Conservation (phyloP, 2,329 filamentous ascomycete genomes). For the Tympanopsis confertula region DNA sequence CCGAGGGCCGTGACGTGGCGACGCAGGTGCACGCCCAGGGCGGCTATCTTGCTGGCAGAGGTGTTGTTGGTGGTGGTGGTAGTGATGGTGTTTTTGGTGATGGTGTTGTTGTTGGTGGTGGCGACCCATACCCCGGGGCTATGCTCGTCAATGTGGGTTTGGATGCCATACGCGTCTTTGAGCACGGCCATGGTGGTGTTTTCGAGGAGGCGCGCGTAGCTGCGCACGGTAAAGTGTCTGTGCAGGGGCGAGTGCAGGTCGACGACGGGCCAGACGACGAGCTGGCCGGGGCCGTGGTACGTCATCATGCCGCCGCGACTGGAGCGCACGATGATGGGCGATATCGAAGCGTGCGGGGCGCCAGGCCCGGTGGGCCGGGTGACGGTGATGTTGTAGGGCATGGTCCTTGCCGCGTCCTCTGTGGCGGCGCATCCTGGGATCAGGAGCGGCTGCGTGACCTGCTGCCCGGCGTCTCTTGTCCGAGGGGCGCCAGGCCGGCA, state of each 20-base stretch:
- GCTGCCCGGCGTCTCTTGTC: slow-evolving; percentile 22
- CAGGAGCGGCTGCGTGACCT: slow-evolving; percentile 5
- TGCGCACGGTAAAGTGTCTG: slow-evolving; percentile 51
- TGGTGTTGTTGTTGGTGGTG: slow-evolving; percentile 10
- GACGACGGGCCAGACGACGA: slow-evolving; percentile 86
- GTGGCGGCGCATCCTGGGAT: slow-evolving; percentile 3
- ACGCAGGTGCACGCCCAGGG: slow-evolving; percentile 81
- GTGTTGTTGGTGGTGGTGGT: background rate
- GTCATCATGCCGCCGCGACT: slow-evolving; percentile 84
- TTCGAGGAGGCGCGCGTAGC: slow-evolving; percentile 72
- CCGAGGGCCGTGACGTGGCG: slow-evolving; percentile 77
- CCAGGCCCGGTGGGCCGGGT: slow-evolving; percentile 17
- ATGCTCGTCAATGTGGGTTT: slow-evolving; percentile 46
- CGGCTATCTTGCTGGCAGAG: slow-evolving; percentile 65
- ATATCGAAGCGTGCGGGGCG: slow-evolving; percentile 18
- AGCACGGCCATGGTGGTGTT: slow-evolving; percentile 61
- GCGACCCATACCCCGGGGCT: slow-evolving; percentile 78
- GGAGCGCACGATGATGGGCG: slow-evolving; percentile 56
- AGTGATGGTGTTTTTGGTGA: slow-evolving; percentile 6
- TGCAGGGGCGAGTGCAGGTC: slow-evolving; percentile 56
- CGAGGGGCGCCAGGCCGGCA: slow-evolving; percentile 31
- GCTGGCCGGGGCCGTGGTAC: slow-evolving; percentile 87
- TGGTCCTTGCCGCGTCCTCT: background rate
- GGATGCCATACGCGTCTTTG: slow-evolving; percentile 39
- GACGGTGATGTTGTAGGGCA: slow-evolving; percentile 11